These are phyloP conservation scores for Metschnikowia noctiluminum DNA, from an alignment of 805 yeast species.

Conservation along the genomic window DNA sequence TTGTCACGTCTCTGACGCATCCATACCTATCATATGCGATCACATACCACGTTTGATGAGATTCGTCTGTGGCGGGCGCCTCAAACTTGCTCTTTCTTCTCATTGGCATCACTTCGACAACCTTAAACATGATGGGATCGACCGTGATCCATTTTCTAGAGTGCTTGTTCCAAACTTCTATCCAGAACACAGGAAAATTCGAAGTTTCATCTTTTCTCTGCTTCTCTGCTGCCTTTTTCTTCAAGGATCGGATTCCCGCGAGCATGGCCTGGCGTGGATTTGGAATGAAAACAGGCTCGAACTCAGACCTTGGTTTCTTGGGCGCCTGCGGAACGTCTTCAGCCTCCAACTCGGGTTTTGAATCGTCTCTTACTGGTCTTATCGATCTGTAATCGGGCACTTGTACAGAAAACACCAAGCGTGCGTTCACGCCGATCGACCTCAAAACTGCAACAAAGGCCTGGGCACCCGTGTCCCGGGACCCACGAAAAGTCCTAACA, in stretches of 20 bases:
- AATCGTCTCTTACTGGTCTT: conserved; percentile 10
- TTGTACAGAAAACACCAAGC: conserved; percentile 81
- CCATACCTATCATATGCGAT: conserved; percentile 69
- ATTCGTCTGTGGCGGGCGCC: conserved; percentile 60
- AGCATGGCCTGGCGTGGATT: conserved; percentile 15
- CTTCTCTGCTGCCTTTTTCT: conserved; percentile 2
- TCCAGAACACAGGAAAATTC: conserved; percentile 79
- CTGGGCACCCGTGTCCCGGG: conserved; percentile 77
- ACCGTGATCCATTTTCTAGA: conserved; percentile 76
- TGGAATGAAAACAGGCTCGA: conserved; percentile 20
- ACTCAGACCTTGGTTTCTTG: conserved; percentile 12
- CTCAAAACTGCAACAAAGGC: conserved; percentile 80
- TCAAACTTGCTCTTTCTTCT: conserved; percentile 57
- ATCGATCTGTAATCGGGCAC: conserved; percentile 65
- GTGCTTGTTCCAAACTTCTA: conserved; percentile 85
- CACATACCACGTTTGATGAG: conserved; percentile 67
- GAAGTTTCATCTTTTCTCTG: conserved; percentile 13
- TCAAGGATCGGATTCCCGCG: conserved; percentile 3
- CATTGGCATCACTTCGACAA: conserved; percentile 59
- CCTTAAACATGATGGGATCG: conserved; percentile 68
- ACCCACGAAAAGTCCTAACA: conserved; percentile 54
- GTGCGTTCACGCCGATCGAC: conserved; percentile 63
- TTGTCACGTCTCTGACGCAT: conserved; percentile 75
- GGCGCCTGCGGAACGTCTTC: background rate
- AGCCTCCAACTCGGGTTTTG: conserved; percentile 1